Base-by-base conservation (phyloP, 352 stramenopile species). In the Phytopythium boreale region DNA sequence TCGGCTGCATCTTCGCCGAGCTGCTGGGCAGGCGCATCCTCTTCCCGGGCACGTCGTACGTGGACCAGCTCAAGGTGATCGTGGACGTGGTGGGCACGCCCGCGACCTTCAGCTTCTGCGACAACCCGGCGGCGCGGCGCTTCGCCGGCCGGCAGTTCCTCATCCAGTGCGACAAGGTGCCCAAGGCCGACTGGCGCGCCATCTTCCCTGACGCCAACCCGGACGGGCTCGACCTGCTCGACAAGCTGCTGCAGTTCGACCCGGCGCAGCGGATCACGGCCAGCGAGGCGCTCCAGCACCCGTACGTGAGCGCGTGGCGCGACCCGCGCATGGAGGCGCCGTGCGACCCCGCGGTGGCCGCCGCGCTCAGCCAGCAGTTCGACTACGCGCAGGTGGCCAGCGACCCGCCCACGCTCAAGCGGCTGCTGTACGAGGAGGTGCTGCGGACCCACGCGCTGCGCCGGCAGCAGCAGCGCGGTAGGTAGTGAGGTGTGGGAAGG, bases 1-100 rank as follows among this genome's bases (percentile, higher is more conserved):
- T 99, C 39, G 98, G 98, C 15, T 99, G 98, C 73, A 99, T 99
- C 63, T 98, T 99, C 67, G 98, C 91, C 3, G 98, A 99, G 76
- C 82, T 99, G 20, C 83, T 99, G 17, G 85, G 89, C 4, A 81
- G 98, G 3, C 71, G 78, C 2, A 82, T 95, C 58, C 75, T 96
- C 46, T 96, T 96, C 49, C 86, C 88, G 4, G 88, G 88, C 15
- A 90, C 84, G 51, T 93, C 84, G 12, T 96, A 95, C 63, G 86
- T 96, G 26, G 86, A 96, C 63, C 88, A 96, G 63, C 74, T 96
- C 46, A 94, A 94, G 63, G 75, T 92, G 29, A 95, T 96, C 56
- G 78, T 96, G 12, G 87, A 94, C 55, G 81, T 96, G 53, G 83
- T 96, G 24, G 87, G 87, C 26, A 95, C 87, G 22, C 87, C 87